Evolutionary conservation across 805 yeast species (phyloP).

Genomic region (Pichia thaimueangensis): DNA sequence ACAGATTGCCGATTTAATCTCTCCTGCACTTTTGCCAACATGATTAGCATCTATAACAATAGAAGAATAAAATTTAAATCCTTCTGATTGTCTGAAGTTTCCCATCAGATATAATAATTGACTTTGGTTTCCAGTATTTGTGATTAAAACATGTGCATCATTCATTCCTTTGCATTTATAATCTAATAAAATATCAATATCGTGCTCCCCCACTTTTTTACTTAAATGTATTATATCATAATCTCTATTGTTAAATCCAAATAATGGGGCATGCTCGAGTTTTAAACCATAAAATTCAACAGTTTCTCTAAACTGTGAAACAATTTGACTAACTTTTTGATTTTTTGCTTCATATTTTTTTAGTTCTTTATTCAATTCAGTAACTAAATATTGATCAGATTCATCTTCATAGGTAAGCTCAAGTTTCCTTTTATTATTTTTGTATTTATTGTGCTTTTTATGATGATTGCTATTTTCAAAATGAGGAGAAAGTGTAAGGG

Average conservation of each 20-base stretch:
- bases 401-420: slow-evolving; percentile 2
- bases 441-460: background rate
- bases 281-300: slow-evolving; percentile 8
- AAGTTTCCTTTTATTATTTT: background rate
- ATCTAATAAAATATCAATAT: slow-evolving; percentile 11
- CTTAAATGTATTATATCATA: slow-evolving; percentile 11
- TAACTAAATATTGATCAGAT: slow-evolving; percentile 5
- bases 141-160: slow-evolving; percentile 8
- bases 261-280: slow-evolving; percentile 9
- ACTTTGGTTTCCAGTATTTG: background rate
- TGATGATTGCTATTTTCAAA: background rate
- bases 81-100: slow-evolving; percentile 2
- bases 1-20: slow-evolving; percentile 1
- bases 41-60: background rate
- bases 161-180: slow-evolving; percentile 2
- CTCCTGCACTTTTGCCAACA: background rate
- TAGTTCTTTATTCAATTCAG: background rate
- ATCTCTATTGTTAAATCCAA: too few species aligned
- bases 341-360: background rate
- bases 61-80: slow-evolving; percentile 5
- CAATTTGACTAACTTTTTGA: background rate
- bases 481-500: too few species aligned
- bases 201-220: background rate
- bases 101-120: background rate
- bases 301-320: slow-evolving; percentile 2